phyloP scores from a whole-genome alignment of 2,329 filamentous ascomycete species.

The Cytospora mali region DNA sequence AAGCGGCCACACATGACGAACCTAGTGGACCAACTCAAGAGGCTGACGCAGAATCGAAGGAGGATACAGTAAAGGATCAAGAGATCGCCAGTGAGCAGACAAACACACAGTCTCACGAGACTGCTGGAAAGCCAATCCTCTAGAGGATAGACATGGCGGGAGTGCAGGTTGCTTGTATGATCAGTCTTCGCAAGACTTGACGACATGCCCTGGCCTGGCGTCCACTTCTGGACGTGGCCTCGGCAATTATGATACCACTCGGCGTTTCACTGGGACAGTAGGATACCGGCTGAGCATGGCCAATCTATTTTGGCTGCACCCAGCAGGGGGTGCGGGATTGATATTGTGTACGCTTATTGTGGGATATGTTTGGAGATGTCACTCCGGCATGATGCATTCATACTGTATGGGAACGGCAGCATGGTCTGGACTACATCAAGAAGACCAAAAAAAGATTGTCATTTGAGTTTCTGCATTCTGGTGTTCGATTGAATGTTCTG shows the following conservation, averaged over 20 bases:
- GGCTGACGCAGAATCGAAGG: not conserved
- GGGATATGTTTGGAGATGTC: not conserved
- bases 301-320: not conserved
- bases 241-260: slow-evolving; percentile 14
- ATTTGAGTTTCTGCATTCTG: not conserved
- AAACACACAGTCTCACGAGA: not conserved
- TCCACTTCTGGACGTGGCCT: slow-evolving; percentile 2
- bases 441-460: not conserved
- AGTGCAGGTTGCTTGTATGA: slow-evolving; percentile 1
- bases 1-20: not conserved
- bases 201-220: not conserved
- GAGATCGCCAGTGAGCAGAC: not conserved
- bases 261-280: slow-evolving; percentile 13
- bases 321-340: not conserved
- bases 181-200: not conserved
- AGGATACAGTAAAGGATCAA: not conserved
- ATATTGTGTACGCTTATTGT: not conserved
- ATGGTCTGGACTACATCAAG: not conserved
- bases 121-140: slow-evolving; percentile 11
- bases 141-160: not conserved
- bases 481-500: not conserved
- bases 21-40: not conserved
- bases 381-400: not conserved
- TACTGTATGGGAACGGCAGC: not conserved
- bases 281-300: not conserved